phyloP scores from a whole-genome alignment of 2,329 filamentous ascomycete genomes.

The Aspergillus sp. region DNA sequence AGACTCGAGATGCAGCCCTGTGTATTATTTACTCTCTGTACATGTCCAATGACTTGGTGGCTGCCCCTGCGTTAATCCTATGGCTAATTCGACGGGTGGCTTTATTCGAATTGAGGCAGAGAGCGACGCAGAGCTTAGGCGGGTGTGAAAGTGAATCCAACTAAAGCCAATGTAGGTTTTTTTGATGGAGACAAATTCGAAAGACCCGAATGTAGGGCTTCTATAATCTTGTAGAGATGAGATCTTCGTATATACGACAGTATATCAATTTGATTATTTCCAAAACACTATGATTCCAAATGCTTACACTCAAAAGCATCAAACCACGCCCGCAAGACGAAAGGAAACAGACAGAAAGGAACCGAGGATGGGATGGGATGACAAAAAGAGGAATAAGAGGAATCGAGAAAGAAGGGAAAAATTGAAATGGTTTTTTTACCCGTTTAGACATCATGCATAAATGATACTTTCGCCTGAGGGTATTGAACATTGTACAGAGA shows the following conservation, averaged over 20 bases:
- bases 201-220: no score
- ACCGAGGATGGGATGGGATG: no score
- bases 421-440: conserved; percentile 10
- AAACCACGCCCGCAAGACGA: no score
- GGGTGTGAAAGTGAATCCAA: no score
- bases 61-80: background rate
- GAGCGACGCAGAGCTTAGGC: background rate
- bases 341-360: no score
- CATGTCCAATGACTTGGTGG: conserved; percentile 20
- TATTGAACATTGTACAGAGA: conserved; percentile 34
- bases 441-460: conserved; percentile 16
- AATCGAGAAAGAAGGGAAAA: background rate
- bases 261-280: no score
- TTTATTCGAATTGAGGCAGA: conserved; percentile 1
- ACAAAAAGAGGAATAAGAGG: background rate
- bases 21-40: conserved; percentile 21
- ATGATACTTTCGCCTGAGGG: conserved; percentile 24
- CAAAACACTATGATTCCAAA: no score
- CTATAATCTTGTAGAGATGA: no score
- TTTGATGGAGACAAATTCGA: background rate
- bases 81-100: background rate
- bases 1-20: no score
- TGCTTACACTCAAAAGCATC: no score
- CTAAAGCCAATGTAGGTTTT: no score
- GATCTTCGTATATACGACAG: no score